phyloP scores from a whole-genome alignment of 176 grass and related monocot genomes.

The Eragrostis nindensis region DNA sequence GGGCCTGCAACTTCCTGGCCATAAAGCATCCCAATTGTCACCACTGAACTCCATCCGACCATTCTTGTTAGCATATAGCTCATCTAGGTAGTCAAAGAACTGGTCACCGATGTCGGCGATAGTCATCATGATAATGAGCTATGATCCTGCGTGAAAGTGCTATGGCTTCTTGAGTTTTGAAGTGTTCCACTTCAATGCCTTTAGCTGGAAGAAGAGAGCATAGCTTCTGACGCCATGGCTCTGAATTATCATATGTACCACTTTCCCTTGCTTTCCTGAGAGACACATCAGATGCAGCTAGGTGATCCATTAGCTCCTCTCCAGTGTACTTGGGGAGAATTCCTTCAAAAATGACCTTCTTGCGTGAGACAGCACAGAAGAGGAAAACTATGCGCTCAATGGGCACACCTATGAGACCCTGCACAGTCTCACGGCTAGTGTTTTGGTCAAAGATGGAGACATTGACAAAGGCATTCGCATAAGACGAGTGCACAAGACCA shows the following conservation, averaged over 20 bases:
- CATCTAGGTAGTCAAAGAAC: too few relatives aligned
- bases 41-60: conserved; percentile 19
- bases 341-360: too few relatives aligned
- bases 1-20: conserved; percentile 31
- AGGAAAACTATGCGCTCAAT: too few relatives aligned
- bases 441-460: conserved; percentile 54
- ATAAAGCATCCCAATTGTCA: conserved; percentile 8
- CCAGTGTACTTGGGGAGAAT: conserved; percentile 52
- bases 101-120: too few relatives aligned
- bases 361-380: too few relatives aligned
- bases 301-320: conserved; percentile 41
- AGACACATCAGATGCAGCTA: conserved; percentile 42
- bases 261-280: conserved; percentile 35
- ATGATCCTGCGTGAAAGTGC: not conserved
- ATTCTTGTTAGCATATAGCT: too few relatives aligned
- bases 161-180: too few relatives aligned
- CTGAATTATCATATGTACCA: conserved; percentile 1
- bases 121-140: too few relatives aligned
- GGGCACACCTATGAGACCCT: too few relatives aligned
- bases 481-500: conserved; percentile 58
- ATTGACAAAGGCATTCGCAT: conserved; percentile 67
- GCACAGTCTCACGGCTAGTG: too few relatives aligned
- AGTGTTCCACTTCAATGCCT: not conserved
- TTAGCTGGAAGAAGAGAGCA: conserved; percentile 4
- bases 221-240: conserved; percentile 51